Evolutionary conservation across 2,329 filamentous ascomycete species (phyloP).

Genomic region (Aspergillus hortae): DNA sequence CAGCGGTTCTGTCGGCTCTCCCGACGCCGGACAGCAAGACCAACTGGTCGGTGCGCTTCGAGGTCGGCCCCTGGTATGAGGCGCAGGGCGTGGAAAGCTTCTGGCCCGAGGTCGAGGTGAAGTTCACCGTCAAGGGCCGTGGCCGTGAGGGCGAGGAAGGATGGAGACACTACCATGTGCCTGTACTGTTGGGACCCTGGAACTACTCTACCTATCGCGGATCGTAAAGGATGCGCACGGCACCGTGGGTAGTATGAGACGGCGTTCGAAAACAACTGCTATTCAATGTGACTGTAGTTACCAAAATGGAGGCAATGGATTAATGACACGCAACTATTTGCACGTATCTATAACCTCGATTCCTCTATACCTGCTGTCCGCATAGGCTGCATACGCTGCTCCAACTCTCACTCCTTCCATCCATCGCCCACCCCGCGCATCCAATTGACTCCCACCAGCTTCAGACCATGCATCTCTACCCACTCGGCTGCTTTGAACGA

Average conservation of each 20-base stretch:
- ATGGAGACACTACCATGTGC: conserved; percentile 50
- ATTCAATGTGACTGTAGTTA: background rate
- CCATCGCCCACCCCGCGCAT: conserved; percentile 17
- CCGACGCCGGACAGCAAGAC: conserved; percentile 37
- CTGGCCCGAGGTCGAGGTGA: conserved; percentile 50
- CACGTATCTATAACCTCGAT: too few relatives aligned
- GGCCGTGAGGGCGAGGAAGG: conserved; percentile 38
- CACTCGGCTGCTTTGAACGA: conserved; percentile 14
- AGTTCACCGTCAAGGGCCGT: conserved; percentile 46
- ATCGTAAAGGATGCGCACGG: conserved; percentile 29
- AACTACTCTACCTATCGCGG: conserved; percentile 51
- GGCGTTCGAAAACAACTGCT: background rate
- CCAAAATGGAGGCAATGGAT: background rate
- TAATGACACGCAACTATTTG: background rate
- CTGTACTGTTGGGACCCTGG: conserved; percentile 49
- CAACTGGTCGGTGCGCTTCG: conserved; percentile 45
- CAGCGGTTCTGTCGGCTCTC: conserved; percentile 31
- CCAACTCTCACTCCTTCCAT: conserved; percentile 3
- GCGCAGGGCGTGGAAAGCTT: conserved; percentile 47
- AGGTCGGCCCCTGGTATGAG: conserved; percentile 46
- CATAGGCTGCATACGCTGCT: background rate
- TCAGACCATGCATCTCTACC: conserved; percentile 7
- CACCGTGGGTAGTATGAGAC: background rate
- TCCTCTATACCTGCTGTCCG: background rate
- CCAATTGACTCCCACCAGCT: conserved; percentile 15